These are phyloP conservation scores for Malus hybrid DNA, from an alignment of 331 rosid species.

Conservation along the genomic window DNA sequence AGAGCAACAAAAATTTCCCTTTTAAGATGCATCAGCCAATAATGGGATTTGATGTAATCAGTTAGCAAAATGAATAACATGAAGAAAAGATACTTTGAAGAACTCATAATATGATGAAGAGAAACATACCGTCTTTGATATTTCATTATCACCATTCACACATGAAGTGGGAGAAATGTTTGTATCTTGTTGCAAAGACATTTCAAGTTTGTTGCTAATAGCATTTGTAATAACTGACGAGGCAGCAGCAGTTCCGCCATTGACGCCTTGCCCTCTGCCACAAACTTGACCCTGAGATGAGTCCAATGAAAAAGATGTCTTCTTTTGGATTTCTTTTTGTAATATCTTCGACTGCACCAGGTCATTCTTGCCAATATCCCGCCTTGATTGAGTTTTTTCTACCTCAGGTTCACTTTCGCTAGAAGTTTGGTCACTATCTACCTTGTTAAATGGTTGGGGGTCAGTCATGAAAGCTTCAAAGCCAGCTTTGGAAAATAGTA, in stretches of 20 bases:
- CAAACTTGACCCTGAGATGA: conserved; percentile 23
- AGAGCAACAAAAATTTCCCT: background rate
- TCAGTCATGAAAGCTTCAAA: conserved; percentile 25
- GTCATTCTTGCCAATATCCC: conserved; percentile 23
- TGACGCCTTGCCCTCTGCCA: conserved; percentile 9
- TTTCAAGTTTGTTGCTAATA: background rate
- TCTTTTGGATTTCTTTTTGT: conserved; percentile 15
- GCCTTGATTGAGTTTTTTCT: conserved; percentile 18
- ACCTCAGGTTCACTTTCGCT: conserved; percentile 28
- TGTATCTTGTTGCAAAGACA: conserved; percentile 15
- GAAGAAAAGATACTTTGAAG: background rate
- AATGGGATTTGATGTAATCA: background rate
- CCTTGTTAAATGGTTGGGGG: conserved; percentile 17
- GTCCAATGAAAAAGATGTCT: conserved; percentile 17
- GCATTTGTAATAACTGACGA: background rate
- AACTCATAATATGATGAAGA: background rate
- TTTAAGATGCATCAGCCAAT: background rate
- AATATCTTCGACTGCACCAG: conserved; percentile 14
- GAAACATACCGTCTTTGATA: conserved; percentile 34
- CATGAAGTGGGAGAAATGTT: conserved; percentile 9
- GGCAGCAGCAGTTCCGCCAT: conserved; percentile 14
- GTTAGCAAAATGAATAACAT: background rate
- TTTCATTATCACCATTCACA: conserved; percentile 16
- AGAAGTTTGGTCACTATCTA: background rate
- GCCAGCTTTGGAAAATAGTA: conserved; percentile 56